Percentiles rank a stretch among this genome's conserved stretches.
Conservation (phyloP, 352 stramenopile species). For the Phytophthora sp. region DNA sequence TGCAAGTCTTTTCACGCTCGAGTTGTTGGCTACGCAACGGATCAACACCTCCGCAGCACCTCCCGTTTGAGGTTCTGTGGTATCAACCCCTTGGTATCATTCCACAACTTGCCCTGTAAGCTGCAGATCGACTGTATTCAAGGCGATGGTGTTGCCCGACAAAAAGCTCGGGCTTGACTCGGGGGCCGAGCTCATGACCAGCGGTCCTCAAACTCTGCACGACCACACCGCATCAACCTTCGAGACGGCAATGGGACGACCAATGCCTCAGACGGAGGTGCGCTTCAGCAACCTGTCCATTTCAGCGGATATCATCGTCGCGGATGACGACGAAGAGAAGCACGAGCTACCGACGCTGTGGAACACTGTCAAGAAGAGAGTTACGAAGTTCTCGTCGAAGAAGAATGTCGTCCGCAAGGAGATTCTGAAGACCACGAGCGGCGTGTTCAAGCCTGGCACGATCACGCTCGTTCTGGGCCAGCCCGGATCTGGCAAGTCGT, state of each 20-base stretch:
- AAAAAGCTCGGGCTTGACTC: conserved; percentile 26
- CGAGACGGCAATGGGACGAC: conserved; percentile 39
- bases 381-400: conserved; percentile 22
- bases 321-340: conserved; percentile 14
- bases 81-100: conserved; percentile 5
- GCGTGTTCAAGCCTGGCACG: conserved; percentile 49
- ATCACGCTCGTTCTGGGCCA: conserved; percentile 40
- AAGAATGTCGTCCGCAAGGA: conserved; percentile 49
- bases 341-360: conserved; percentile 45
- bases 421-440: conserved; percentile 54
- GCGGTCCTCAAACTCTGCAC: conserved; percentile 36
- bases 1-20: not conserved
- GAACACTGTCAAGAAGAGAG: conserved; percentile 44
- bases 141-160: conserved; percentile 2
- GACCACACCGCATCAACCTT: conserved; percentile 35
- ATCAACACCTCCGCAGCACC: no score
- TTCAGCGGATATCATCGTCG: conserved; percentile 32
- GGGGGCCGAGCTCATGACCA: conserved; percentile 25
- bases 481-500: conserved; percentile 35
- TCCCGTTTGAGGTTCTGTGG: not conserved
- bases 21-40: not conserved
- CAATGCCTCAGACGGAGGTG: conserved; percentile 45
- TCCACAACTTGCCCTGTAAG: conserved; percentile 6
- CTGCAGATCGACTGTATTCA: not conserved
- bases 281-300: conserved; percentile 35